These are phyloP conservation scores for Lactarius vividus DNA, from an alignment of 768 basidiomycete genomes.

Conservation along the genomic window DNA sequence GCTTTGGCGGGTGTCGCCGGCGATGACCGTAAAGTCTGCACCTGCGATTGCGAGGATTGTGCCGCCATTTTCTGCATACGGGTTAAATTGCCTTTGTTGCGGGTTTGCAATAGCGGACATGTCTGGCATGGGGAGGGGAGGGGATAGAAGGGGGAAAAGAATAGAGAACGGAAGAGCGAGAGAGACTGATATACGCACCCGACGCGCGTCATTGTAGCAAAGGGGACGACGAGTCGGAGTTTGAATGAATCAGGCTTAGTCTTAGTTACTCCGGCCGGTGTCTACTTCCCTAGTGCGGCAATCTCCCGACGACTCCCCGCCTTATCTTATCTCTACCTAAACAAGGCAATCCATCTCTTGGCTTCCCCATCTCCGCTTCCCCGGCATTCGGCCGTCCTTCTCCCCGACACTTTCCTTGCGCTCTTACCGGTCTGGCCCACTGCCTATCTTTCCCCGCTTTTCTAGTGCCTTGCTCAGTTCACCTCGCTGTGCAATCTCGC, in stretches of 20 bases:
- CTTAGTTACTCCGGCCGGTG: constrained; percentile 8
- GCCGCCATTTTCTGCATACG: constrained; percentile 92
- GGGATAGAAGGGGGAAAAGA: neutral
- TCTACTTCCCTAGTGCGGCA: neutral
- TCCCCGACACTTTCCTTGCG: no score
- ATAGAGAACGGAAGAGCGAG: neutral
- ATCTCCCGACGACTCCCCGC: constrained; percentile 18
- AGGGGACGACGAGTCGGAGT: constrained; percentile 9
- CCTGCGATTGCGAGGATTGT: constrained; percentile 97
- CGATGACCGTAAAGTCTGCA: constrained; percentile 89
- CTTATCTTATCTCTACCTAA: constrained; percentile 20
- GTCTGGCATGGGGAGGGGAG: constrained; percentile 17
- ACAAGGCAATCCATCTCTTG: neutral
- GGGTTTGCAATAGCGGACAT: constrained; percentile 31
- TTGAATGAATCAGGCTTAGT: neutral
- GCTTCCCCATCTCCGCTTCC: neutral
- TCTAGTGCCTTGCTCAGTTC: neutral
- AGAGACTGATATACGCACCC: constrained; percentile 16
- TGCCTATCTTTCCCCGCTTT: constrained; percentile 7
- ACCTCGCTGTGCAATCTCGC: neutral
- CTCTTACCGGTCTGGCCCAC: neutral
- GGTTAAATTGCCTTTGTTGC: constrained; percentile 72
- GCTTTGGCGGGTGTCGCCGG: constrained; percentile 94
- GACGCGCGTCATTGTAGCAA: constrained; percentile 25
- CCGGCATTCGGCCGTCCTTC: neutral